Base-by-base conservation (phyloP, 2,329 filamentous ascomycete species). In the Hypoxylon sp. region DNA sequence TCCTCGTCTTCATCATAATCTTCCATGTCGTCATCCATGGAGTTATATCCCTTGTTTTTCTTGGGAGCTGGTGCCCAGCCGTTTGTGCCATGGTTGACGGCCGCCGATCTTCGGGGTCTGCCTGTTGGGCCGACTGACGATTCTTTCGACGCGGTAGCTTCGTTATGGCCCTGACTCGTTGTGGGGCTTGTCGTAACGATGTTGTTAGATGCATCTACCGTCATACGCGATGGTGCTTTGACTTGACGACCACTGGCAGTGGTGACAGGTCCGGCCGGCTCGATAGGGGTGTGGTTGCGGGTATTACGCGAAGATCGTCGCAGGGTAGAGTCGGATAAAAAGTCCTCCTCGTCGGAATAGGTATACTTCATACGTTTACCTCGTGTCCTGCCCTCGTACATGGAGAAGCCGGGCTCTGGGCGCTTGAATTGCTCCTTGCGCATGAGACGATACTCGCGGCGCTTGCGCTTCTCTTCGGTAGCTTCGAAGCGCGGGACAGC, bases 281-380 rank as follows among this genome's bases (percentile, higher is more conserved):
- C 93, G 44, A 88, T 88, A 0, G 94, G 92, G 0, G 93, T 94
- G 70, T 89, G 90, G 9, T 90, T 86, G 42, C 91, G 88, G 1
- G 92, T 94, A 71, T 94, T 92, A 26, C 95, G 90, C 17, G 89
- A 87, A 11, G 93, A 93, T 5, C 90, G 88, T 84, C 94, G 78
- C 79, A 82, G 80, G 9, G 87, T 86, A 37, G 90, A 90, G 76
- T 91, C 88, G n/a, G 88, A 88, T 62, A 85, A 87, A 56, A 89
- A 88, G 14, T 91, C 89, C 37, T 97, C 93, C 24, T 97, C 93
- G 57, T 98, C 94, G 0, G 94, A 97, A 77, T 93, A 99, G 0
- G 94, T 99, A 78, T 99, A 99, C 80, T 94, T 97, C 82, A 97
- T 92, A 68, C 95, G 92, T 84, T 99, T 98, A 63, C 96, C 96